Evolutionary conservation across 768 basidiomycete genomes (phyloP), one percentile per base, ranked within the genome.

Genomic region (Calocybe indica): DNA sequence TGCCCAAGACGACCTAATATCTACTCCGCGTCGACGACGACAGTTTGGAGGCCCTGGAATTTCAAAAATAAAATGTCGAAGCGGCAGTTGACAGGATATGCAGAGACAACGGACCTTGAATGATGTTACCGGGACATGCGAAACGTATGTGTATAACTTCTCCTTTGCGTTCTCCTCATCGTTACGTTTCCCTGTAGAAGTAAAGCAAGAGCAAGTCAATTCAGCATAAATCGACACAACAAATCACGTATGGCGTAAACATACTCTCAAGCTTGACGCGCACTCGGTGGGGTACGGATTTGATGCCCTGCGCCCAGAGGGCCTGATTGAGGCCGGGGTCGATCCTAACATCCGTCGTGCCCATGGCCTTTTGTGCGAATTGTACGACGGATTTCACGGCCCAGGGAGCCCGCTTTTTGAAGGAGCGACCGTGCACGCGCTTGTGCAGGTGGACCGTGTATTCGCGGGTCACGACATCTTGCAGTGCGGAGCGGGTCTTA

Each of bases 361-460:
- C 94, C 96, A 99, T 98, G 33, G 88, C 73, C 74, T 92, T 93
- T 59, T 81, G 82, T 9, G 96, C 93, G 62, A 99, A 99, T 45
- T 80, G 79, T 60, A 91, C 74, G 56, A 98, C 84, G 55, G 91
- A 88, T 76, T 98, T 98, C 71, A 98, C 81, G 57, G 93, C 96
- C 75, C 83, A 86, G 15, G 96, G 96, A 12, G 96, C 92, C 58
- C 94, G 87, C 80, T 95, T 95, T 76, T 97, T 97, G 80, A 96
- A 97, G 37, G 88, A 86, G 51, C 86, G 81, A 58, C 87, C 90
- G 70, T 92, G 90, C 37, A 93, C 91, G 57, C 72, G 85, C 71
- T 95, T 96, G 85, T 96, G 92, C 36, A 97, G 74, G 73, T 96
- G 92, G 77, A 97, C 88, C 62, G 95, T 97, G 85, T 97, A 96